Evolutionary conservation across 2,329 filamentous ascomycete species (phyloP), one percentile per base, ranked within the genome.

Genomic region (Beauveria brongniartii): DNA sequence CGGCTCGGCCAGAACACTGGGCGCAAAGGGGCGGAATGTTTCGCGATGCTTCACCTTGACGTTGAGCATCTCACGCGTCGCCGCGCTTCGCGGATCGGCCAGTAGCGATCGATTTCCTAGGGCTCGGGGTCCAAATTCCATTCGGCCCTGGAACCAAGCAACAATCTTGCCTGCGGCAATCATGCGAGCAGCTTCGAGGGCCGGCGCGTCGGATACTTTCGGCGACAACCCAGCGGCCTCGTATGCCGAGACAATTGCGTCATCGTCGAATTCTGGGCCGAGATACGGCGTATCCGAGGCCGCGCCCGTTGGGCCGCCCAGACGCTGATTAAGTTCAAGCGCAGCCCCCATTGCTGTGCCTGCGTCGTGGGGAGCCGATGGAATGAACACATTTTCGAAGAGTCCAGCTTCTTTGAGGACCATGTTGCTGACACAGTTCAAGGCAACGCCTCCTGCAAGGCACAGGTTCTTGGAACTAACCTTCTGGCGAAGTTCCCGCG

Each of bases 41-140:
- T 58, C 55, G 30, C 55, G 55, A 22, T 58, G 55, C 44, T 58
- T 58, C 20, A 58, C 55, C 28, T 58, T 58, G 44, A 58, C 55
- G 30, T 50, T 58, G 30, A 58, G 55, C 55, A 58, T 50, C 26
- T 58, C 44, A 34, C 55, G 55, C 20, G 55, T 58, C 30, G 30
- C 24, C n/a, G 22, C 16, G 22, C 12, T 58, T 28, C 55, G 55
- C 14, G 55, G 55, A 26, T 58, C 55, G n/a, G 55, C 55, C 10
- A 57, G 55, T 24, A 58, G n/a, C 30, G 55, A 50, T 30, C 55
- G 55, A 24, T 58, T 58, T 4, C 44, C 55, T 10, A 58, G 44
- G 6, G 55, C 55, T 4, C 55, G 55, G 14, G 55, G 55, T 7
- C 55, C 44, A n/a, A 58, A 58, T 16, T 58, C 44, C 55, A 58